Evolutionary conservation across 495 filamentous ascomycete species (phyloP).

Genomic region (Jackrogersella minutella): DNA sequence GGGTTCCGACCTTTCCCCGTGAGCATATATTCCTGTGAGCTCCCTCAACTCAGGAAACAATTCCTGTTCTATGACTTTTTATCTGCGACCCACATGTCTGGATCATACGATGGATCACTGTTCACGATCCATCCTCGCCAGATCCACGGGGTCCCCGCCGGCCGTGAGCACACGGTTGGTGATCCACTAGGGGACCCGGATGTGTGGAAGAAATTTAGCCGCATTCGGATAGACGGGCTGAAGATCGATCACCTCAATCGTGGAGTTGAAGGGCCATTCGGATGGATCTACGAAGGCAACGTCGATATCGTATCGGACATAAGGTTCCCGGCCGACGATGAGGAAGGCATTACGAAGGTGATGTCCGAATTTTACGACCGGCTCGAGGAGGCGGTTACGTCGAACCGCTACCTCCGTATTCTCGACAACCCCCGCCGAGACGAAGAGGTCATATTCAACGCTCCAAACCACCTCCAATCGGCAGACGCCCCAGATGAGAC

Average conservation of each 20-base stretch:
- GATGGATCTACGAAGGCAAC: constrained; percentile 95
- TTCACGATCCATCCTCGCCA: constrained; percentile 98
- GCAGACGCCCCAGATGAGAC: constrained; percentile 10
- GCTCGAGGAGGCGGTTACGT: constrained; percentile 88
- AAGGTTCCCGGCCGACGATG: constrained; percentile 85
- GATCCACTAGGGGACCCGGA: constrained; percentile 59
- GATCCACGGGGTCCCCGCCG: constrained; percentile 69
- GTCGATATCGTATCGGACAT: constrained; percentile 97
- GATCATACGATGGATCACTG: constrained; percentile 91
- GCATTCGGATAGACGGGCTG: constrained; percentile 89
- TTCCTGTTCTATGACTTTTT: constrained; percentile 98
- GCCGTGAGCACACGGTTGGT: constrained; percentile 55
- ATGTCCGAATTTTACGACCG: constrained; percentile 94
- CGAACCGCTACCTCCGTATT: constrained; percentile 65
- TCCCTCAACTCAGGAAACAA: constrained; percentile 91
- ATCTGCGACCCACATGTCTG: constrained; percentile 93
- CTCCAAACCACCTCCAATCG: constrained; percentile 24
- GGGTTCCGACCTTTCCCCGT: constrained; percentile 93
- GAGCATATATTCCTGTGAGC: constrained; percentile 93
- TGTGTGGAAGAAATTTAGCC: constrained; percentile 91
- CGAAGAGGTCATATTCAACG: constrained; percentile 42
- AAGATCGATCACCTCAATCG: constrained; percentile 97
- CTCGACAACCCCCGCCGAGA: constrained; percentile 49
- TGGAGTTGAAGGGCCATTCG: constrained; percentile 92
- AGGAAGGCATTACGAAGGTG: constrained; percentile 88